A percentile compares a stretch with the other conserved stretches of the same genome.
phyloP scores from a whole-genome alignment of 768 basidiomycete genomes.

The Tricholoma terreum region DNA sequence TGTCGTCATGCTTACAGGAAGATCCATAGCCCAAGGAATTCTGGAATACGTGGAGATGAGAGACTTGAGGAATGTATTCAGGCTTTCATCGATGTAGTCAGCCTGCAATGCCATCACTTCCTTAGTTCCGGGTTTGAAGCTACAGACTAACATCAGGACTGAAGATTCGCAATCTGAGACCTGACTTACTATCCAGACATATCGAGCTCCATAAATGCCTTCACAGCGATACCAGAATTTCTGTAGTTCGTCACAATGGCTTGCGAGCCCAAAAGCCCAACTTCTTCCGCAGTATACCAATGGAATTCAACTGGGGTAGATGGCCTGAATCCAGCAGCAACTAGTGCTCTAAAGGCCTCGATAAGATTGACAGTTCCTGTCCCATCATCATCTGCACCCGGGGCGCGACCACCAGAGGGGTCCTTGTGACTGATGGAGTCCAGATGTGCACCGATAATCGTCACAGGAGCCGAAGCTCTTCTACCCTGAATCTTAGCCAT shows the following conservation, averaged over 20 bases:
- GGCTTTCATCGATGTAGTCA: slow-evolving; percentile 35
- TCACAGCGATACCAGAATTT: slow-evolving; percentile 39
- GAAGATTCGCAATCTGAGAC: background rate
- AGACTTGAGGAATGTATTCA: slow-evolving; percentile 45
- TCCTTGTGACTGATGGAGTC: slow-evolving; percentile 40
- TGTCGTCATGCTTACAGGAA: slow-evolving; percentile 27
- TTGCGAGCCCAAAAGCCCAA: slow-evolving; percentile 47
- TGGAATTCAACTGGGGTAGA: slow-evolving; percentile 44
- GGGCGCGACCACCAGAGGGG: slow-evolving; percentile 39
- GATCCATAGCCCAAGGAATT: slow-evolving; percentile 35
- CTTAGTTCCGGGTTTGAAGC: slow-evolving; percentile 45
- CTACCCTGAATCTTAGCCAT: slow-evolving; percentile 37
- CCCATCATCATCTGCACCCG: slow-evolving; percentile 51
- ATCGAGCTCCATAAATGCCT: slow-evolving; percentile 49
- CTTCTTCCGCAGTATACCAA: slow-evolving; percentile 47
- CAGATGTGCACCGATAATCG: slow-evolving; percentile 41
- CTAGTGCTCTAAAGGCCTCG: slow-evolving; percentile 39
- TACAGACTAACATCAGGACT: slow-evolving; percentile 18
- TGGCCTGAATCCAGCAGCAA: slow-evolving; percentile 37
- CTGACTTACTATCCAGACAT: slow-evolving; percentile 35
- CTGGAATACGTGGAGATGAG: slow-evolving; percentile 35
- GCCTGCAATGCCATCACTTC: slow-evolving; percentile 40
- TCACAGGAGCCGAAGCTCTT: slow-evolving; percentile 25
- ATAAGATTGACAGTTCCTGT: slow-evolving; percentile 43
- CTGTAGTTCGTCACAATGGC: slow-evolving; percentile 52